Percentiles rank a stretch among this genome's conserved stretches.
Conservation (phyloP, 257 asterid genomes). For the Scutellaria barbata region DNA sequence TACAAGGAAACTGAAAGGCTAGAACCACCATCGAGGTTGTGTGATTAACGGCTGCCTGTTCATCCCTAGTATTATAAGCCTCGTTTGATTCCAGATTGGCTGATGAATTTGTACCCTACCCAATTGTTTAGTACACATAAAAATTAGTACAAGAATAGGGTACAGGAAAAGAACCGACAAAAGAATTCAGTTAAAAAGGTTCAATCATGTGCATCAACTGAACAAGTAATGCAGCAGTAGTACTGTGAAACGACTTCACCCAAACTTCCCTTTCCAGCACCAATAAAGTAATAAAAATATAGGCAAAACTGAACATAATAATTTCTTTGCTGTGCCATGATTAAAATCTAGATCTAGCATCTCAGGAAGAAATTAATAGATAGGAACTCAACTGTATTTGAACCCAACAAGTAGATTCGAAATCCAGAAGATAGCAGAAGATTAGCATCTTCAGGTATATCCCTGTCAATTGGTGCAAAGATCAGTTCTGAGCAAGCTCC, state of each 20-base stretch:
- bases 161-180: neutral
- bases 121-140: conserved; percentile 16
- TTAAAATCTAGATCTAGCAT: conserved; percentile 21
- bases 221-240: conserved; percentile 8
- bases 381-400: conserved; percentile 43
- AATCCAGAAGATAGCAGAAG: conserved; percentile 50
- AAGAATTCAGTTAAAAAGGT: neutral
- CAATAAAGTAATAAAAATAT: neutral
- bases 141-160: neutral
- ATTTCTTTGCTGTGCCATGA: neutral
- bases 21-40: conserved; percentile 37
- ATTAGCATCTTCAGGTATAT: conserved; percentile 37
- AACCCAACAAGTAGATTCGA: conserved; percentile 45
- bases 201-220: conserved; percentile 19
- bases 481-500: conserved; percentile 57
- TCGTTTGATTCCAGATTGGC: conserved; percentile 20
- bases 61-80: too few species aligned
- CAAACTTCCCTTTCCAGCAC: neutral
- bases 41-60: conserved; percentile 1
- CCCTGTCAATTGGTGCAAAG: conserved; percentile 47
- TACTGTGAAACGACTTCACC: neutral
- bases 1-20: conserved; percentile 57
- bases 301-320: neutral
- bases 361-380: neutral
- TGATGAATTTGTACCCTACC: conserved; percentile 34